Base-by-base conservation (phyloP, 495 filamentous ascomycete genomes). In the Penicillium coprophilum region DNA sequence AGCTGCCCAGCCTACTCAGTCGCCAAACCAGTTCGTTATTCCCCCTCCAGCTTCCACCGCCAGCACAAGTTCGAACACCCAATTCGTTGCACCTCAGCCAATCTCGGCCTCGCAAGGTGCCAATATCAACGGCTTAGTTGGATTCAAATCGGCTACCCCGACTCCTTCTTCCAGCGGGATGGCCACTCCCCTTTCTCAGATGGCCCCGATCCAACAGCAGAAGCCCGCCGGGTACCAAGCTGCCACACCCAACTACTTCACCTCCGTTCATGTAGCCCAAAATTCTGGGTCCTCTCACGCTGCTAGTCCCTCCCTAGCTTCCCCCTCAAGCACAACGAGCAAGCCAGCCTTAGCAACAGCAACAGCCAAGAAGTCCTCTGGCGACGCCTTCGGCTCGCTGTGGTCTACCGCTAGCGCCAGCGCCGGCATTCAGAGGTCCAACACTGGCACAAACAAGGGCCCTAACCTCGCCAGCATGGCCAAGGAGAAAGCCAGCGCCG, bases 401-500 rank as follows among this genome's bases (percentile, higher is more conserved):
- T 96, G 94, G 86, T 86, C 81, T 27, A 80, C 87, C 46, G 87
- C 90, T 27, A 90, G 87, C 46, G 86, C 89, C 13, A 87, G 81
- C 46, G 83, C 80, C 12, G 89, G 90, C 36, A 77, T 92, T 46
- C 90, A 91, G 76, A 98, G 96, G 74, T 75, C 80, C 23, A 78
- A 73, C 39, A 82, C 85, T 4, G 74, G 78, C 12, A 71, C 81
- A 1, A 84, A 80, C 55, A 89, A 88, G 58, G 88, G 90, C 8
- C 83, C 84, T 44, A 89, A 86, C 57, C 78, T 98, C 59, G 91
- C 91, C 20, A 90, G 92, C 67, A 88, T 98, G 76, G 93, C 91
- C 41, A 96, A 96, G 77, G 89, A 97, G 71, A 96, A 96, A 77
- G 90, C 91, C 38, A 92, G 85, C 68, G 90, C 91, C 2, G 92